Conservation (phyloP, 495 filamentous ascomycete genomes). For the Umbilicaria muhlenbergii region DNA sequence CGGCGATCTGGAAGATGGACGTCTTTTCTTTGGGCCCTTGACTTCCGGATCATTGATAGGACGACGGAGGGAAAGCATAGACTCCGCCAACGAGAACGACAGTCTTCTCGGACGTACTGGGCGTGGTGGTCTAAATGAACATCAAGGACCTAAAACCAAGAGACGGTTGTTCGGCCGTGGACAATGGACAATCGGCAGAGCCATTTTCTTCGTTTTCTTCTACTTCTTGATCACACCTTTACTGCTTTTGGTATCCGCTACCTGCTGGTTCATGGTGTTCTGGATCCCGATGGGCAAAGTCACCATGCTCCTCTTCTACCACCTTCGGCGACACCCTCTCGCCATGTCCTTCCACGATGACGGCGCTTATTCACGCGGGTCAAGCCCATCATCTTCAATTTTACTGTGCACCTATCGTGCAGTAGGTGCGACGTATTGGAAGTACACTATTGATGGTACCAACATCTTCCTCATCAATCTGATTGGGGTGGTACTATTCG, state of each 20-base stretch:
- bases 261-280: slow-evolving; percentile 96
- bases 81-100: slow-evolving; percentile 77
- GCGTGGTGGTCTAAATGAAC: slow-evolving; percentile 31
- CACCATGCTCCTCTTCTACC: slow-evolving; percentile 74
- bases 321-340: slow-evolving; percentile 83
- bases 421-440: slow-evolving; percentile 92
- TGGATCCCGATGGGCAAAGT: slow-evolving; percentile 98
- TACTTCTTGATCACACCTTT: slow-evolving; percentile 87
- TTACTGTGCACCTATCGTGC: slow-evolving; percentile 94
- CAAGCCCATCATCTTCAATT: slow-evolving; percentile 65
- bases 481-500: slow-evolving; percentile 75
- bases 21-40: slow-evolving; percentile 85
- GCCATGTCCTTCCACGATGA: slow-evolving; percentile 89
- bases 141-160: slow-evolving; percentile 49
- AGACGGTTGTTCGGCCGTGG: slow-evolving; percentile 86
- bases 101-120: slow-evolving; percentile 65
- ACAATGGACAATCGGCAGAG: slow-evolving; percentile 84
- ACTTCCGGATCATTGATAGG: slow-evolving; percentile 71
- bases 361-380: slow-evolving; percentile 53
- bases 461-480: slow-evolving; percentile 99
- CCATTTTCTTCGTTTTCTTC: slow-evolving; percentile 95
- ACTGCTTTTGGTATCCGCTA: slow-evolving; percentile 65
- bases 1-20: slow-evolving; percentile 87
- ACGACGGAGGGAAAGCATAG: slow-evolving; percentile 74
- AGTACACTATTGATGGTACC: slow-evolving; percentile 95